Base-by-base conservation (phyloP, 1,139 yeast species). In the Candida sanyaensis region DNA sequence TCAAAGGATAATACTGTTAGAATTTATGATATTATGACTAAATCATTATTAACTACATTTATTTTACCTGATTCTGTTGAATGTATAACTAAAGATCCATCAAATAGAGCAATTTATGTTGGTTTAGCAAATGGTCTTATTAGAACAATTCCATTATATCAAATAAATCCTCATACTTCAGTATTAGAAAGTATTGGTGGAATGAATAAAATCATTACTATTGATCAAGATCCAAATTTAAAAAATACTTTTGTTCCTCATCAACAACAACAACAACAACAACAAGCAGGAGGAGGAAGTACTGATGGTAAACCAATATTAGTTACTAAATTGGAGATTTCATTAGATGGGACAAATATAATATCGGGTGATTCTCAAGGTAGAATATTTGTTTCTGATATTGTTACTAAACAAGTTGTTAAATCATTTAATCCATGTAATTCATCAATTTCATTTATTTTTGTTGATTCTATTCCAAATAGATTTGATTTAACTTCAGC, bases 1-100 rank as follows among this genome's bases (percentile, higher is more conserved):
- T 89, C 97, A 0, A 69, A 72, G 42, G 98, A 93, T 63, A 77
- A 83, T 37, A 91, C 97, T 0, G 71, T 90, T 41, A 73, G 96
- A 55, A 74, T 85, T 34, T 86, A 86, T 63, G 80, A 81, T 55
- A 57, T 86, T 21, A 45, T 61, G 29, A 64, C 75, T 33, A 70
- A 66, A 46, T 65, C 68, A 33, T 69, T 86, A 37, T 66, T 88
- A 21, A 78, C 92, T 9, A 89, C 97, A 0, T 84, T 89, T 61
- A 85, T 92, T 10, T 68, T 87, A 36, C 81, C 86, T 2, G 62
- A 66, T 27, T 76, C 87, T 0, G 77, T 88, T 9, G 77, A 78
- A 23, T 71, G 86, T 21, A 53, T 93, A 13, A 76, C 83, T 0
- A 69, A 80, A n/a, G 99, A 93, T 63, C 92, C 96, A 0, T 89